These are phyloP conservation scores for Torulaspora indica DNA, from an alignment of 805 yeast genomes.

Conservation along the genomic window DNA sequence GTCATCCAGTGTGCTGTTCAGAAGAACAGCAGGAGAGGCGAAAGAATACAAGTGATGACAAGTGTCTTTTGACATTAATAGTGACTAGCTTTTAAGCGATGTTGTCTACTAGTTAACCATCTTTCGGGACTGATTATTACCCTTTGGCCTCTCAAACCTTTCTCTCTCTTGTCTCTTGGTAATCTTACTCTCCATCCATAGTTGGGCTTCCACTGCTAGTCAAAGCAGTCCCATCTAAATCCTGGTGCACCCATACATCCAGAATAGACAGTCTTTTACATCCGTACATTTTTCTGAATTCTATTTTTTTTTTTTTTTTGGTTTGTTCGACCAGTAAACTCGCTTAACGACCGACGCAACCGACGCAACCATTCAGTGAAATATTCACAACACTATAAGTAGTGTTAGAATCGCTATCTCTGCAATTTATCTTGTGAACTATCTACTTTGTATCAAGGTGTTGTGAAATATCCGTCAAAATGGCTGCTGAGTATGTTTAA, in stretches of 20 bases:
- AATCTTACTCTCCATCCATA: too few relatives aligned
- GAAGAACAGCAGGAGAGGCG: neutral
- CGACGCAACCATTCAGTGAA: neutral
- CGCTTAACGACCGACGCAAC: too few relatives aligned
- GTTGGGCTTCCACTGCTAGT: too few relatives aligned
- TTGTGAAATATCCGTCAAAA: slow-evolving; percentile 16
- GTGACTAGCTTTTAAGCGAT: slow-evolving; percentile 38
- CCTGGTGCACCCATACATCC: neutral
- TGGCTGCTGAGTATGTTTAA: slow-evolving; percentile 39
- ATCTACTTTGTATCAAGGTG: neutral
- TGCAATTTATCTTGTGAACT: too few relatives aligned
- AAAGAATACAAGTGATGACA: slow-evolving; percentile 34
- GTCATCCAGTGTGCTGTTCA: slow-evolving; percentile 1
- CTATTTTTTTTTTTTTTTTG: too few relatives aligned
- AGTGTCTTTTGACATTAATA: slow-evolving; percentile 33
- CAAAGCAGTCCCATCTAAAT: too few relatives aligned
- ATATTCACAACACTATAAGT: neutral
- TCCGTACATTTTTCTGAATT: too few relatives aligned
- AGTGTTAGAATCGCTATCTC: neutral
- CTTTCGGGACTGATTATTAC: slow-evolving; percentile 39
- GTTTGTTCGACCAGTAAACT: too few relatives aligned
- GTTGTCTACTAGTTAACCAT: slow-evolving; percentile 39
- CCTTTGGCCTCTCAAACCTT: neutral
- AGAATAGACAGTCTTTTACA: neutral
- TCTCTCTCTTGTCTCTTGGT: neutral